phyloP scores from a whole-genome alignment of 306 rosid genomes.

The Clitoria ternatea region DNA sequence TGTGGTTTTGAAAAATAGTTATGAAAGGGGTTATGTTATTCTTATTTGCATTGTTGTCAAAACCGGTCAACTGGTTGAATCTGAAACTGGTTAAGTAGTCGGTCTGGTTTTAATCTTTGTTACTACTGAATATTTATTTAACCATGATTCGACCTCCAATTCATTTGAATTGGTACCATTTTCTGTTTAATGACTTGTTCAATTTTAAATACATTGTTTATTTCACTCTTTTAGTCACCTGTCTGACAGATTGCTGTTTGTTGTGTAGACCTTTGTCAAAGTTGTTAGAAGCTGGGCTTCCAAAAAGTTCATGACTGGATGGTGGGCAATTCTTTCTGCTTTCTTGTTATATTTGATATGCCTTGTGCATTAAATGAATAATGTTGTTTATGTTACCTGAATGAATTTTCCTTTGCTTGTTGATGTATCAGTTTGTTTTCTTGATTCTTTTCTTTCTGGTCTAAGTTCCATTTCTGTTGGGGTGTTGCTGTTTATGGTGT shows the following conservation, averaged over 20 bases:
- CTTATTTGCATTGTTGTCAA: too few relatives aligned
- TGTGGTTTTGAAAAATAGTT: background rate
- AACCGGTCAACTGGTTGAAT: too few relatives aligned
- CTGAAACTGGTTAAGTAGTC: too few relatives aligned
- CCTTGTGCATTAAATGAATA: background rate
- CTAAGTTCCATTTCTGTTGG: background rate
- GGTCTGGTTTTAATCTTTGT: too few relatives aligned
- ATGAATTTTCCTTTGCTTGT: background rate
- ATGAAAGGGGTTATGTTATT: too few relatives aligned
- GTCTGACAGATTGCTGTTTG: slow-evolving; percentile 20
- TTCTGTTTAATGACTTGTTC: too few relatives aligned
- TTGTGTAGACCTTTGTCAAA: slow-evolving; percentile 67
- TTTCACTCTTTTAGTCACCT: background rate
- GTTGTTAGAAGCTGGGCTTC: slow-evolving; percentile 90
- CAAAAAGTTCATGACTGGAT: slow-evolving; percentile 88
- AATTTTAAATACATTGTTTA: too few relatives aligned
- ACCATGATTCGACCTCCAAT: too few relatives aligned
- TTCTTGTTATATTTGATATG: background rate
- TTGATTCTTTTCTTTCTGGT: background rate
- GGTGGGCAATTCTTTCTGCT: slow-evolving; percentile 45
- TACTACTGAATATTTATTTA: too few relatives aligned
- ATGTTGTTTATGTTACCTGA: background rate
- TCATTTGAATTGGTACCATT: too few relatives aligned
- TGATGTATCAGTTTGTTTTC: background rate
- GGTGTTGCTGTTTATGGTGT: background rate